Base-by-base conservation (phyloP, 257 asterid genomes). In the Nyctanthes arbortristis region DNA sequence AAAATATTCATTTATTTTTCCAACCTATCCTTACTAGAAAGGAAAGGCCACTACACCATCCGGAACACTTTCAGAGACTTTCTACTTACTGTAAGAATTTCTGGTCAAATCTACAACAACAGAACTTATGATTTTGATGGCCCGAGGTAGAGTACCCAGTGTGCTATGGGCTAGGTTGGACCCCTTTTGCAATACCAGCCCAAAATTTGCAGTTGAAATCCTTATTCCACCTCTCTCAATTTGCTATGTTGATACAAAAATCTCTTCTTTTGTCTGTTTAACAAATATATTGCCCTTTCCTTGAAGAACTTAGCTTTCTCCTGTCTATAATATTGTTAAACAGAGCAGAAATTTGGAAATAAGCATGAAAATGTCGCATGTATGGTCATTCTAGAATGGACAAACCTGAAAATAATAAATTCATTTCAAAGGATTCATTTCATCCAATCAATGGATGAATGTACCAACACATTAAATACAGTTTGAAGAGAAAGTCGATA, bases 121-220 rank as follows among this genome's bases (percentile, higher is more conserved):
- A 59, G 39, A 59, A 37, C 37, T n/a, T 59, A 59, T 31, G 36
- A 58, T 58, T 18, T 58, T 35, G 13, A 58, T 58, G 63, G 63
- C 63, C 24, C 62, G 32, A 24, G 20, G 63, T 28, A 28, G 64
- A 59, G 64, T 24, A 59, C 39, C 29, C 35, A 59, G n/a, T n/a
- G n/a, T n/a, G n/a, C n/a, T n/a, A 11, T 59, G 37, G 64, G 64
- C 63, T 58, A 43, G 24, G 24, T 20, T n/a, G 3, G 24, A 20
- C 54, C 54, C 54, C 14, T 43, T 43, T 43, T 5, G 10, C 24
- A 7, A 14, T 14, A 16, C 54, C 54, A 43, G n/a, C 54, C 24
- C 54, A 43, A 43, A 22, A 4, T 43, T 40, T n/a, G 24, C 54
- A 43, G 22, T 16, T 3, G 9, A 43, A 43, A 43, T 7, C 24